Base-by-base conservation (phyloP, 164 flowering plant species). In the Macadamia tetraphylla region DNA sequence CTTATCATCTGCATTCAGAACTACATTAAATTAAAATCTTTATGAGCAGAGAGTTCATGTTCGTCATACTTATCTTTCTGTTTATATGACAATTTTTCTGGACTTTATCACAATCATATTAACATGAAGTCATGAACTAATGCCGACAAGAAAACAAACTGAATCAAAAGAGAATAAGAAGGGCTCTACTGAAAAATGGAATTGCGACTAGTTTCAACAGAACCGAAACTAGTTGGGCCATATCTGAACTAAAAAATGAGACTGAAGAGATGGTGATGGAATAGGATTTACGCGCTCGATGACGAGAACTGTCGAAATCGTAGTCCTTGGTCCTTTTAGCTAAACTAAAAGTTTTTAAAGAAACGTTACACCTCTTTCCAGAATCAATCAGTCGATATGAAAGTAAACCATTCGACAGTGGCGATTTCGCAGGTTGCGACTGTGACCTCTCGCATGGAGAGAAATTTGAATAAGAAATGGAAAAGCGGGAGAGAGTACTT, bases 341-440 rank as follows among this genome's bases (percentile, higher is more conserved):
- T n/a, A 29, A 53, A 43, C 65, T 71, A 23, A 49, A 58, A 23
- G 69, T 49, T 14, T 31, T 71, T 13, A 58, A 15, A 11, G 74
- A 72, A 48, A 57, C 56, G 55, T 42, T 42, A 44, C 32, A n/a
- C 55, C 56, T 72, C 51, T 52, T 66, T 30, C 66, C 49, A 52
- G 17, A 62, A 12, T 46, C 32, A 60, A 66, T 18, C 1, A 48
- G 51, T 61, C 65, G 62, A 52, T 57, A 17, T 12, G 66, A 58
- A 58, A 64, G 29, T n/a, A 12, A 8, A 10, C 49, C 58, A 31
- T 31, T 56, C 68, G 46, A 64, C 58, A 53, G 32, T 13, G 66
- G 14, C 17, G 56, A 29, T 55, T 62, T 61, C 14, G 17, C 11
- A 60, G 32, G 43, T 43, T 62, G 65, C 61, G 32, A 40, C 1